A percentile compares a stretch with the other conserved stretches of the same genome.
Evolutionary conservation across 2,329 filamentous ascomycete species (phyloP).

Genomic region (Aspergillus floridensis): DNA sequence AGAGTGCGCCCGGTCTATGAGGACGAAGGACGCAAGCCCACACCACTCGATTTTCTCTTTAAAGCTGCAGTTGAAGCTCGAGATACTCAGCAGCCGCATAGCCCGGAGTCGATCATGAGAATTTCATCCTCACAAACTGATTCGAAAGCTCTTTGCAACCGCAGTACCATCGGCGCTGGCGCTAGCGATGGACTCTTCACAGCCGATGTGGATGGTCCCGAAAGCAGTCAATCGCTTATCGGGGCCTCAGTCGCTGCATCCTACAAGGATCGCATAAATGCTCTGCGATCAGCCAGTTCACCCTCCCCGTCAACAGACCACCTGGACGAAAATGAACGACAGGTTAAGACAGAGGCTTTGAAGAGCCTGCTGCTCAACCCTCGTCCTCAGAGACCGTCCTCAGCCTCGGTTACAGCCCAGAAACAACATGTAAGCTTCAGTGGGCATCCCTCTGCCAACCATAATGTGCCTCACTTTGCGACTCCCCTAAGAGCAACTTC

Average conservation of each 20-base stretch:
- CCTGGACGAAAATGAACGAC: constrained; percentile 41
- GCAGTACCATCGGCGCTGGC: constrained; percentile 46
- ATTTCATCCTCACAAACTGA: constrained; percentile 53
- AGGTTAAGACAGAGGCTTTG: constrained; percentile 44
- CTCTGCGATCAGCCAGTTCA: constrained; percentile 38
- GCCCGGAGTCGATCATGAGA: constrained; percentile 37
- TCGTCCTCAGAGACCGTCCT: constrained; percentile 36
- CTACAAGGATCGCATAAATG: constrained; percentile 47
- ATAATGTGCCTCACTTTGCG: constrained; percentile 29
- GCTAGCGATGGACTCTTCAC: constrained; percentile 60
- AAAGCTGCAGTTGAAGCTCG: constrained; percentile 69
- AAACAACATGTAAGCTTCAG: constrained; percentile 20
- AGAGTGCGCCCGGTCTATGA: constrained; percentile 36
- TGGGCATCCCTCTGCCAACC: constrained; percentile 16
- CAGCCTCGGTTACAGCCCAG: constrained; percentile 28
- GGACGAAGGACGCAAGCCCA: constrained; percentile 55
- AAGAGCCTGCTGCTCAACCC: constrained; percentile 48
- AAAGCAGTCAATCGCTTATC: constrained; percentile 52
- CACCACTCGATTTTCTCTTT: constrained; percentile 87
- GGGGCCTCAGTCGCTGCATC: constrained; percentile 67
- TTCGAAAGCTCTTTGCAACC: constrained; percentile 39
- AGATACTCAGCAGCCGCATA: constrained; percentile 55
- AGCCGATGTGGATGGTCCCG: constrained; percentile 64
- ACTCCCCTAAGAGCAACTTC: constrained; percentile 34
- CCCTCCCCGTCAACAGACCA: constrained; percentile 28